These are phyloP conservation scores for Acanthamoeba rhysodes DNA, from an alignment of 208 protist genomes.

Conservation along the genomic window DNA sequence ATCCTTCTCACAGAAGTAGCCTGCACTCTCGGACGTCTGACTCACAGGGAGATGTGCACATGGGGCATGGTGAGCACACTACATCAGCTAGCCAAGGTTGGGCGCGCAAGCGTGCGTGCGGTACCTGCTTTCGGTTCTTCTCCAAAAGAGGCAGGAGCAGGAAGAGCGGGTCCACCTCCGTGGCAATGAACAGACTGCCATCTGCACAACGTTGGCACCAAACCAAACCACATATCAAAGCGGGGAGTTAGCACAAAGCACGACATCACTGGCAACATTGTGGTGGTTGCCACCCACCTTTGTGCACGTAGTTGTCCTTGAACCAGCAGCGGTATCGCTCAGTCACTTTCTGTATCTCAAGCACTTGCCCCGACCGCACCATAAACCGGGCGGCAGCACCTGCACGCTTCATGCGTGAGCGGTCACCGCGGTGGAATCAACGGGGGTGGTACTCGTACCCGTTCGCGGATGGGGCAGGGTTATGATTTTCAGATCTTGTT, in stretches of 20 bases:
- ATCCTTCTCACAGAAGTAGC: slow-evolving; percentile 43
- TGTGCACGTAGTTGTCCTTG: not conserved
- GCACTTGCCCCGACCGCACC: not conserved
- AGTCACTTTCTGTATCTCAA: slow-evolving; percentile 39
- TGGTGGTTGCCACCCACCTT: not conserved
- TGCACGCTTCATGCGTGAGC: not conserved
- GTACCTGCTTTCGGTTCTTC: slow-evolving; percentile 56
- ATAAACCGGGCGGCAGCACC: not conserved
- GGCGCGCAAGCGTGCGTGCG: not conserved
- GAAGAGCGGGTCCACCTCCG: slow-evolving; percentile 40
- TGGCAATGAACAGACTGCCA: slow-evolving; percentile 52
- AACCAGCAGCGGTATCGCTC: slow-evolving; percentile 44
- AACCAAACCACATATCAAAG: not conserved
- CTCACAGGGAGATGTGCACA: not conserved
- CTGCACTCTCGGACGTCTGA: slow-evolving; percentile 35
- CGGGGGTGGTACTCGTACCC: not conserved
- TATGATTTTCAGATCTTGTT: slow-evolving; percentile 8
- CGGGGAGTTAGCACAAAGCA: too few relatives aligned
- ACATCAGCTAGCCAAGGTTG: not conserved
- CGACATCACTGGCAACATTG: too few relatives aligned
- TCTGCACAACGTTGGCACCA: slow-evolving; percentile 5
- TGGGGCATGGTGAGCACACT: not conserved
- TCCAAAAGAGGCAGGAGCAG: slow-evolving; percentile 48
- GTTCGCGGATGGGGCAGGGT: slow-evolving; percentile 39
- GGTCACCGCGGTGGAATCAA: not conserved